Percentiles rank a stretch among this genome's conserved stretches.
phyloP scores from a whole-genome alignment of 768 basidiomycete species.

The Leucocoprinus birnbaumii region DNA sequence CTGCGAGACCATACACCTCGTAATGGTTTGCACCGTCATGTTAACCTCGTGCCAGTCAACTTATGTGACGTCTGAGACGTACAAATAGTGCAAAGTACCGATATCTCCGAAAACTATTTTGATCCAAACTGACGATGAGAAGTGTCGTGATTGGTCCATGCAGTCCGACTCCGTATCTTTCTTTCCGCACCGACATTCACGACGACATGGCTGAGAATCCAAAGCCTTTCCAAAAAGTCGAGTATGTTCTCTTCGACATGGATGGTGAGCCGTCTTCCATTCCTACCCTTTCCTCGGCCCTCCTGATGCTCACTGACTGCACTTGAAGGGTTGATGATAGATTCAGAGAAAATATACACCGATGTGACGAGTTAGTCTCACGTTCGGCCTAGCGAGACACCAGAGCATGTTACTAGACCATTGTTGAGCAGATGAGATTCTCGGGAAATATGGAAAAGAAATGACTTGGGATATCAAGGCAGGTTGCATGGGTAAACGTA shows the following conservation, averaged over 20 bases:
- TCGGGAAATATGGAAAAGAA: conserved; percentile 64
- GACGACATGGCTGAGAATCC: conserved; percentile 12
- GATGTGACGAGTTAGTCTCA: conserved; percentile 66
- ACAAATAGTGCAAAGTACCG: not conserved
- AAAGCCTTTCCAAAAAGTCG: conserved; percentile 25
- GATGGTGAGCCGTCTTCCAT: conserved; percentile 44
- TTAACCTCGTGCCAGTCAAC: too few relatives aligned
- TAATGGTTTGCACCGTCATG: too few relatives aligned
- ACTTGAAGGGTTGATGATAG: conserved; percentile 62
- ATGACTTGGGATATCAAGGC: conserved; percentile 91
- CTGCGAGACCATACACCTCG: too few relatives aligned
- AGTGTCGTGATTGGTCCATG: not conserved
- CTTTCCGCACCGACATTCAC: not conserved
- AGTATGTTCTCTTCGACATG: conserved; percentile 75
- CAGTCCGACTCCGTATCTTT: not conserved
- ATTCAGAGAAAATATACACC: conserved; percentile 76
- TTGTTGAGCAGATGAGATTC: conserved; percentile 55
- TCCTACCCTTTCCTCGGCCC: conserved; percentile 2
- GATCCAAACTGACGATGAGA: not conserved
- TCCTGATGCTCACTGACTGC: not conserved
- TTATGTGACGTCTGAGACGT: too few relatives aligned
- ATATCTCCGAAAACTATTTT: conserved; percentile 1
- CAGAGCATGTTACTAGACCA: not conserved
- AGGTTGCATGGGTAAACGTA: conserved; percentile 87
- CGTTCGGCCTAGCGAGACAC: conserved; percentile 9